Base-by-base conservation (phyloP, 306 rosid species). In the Dicorynia guianensis region DNA sequence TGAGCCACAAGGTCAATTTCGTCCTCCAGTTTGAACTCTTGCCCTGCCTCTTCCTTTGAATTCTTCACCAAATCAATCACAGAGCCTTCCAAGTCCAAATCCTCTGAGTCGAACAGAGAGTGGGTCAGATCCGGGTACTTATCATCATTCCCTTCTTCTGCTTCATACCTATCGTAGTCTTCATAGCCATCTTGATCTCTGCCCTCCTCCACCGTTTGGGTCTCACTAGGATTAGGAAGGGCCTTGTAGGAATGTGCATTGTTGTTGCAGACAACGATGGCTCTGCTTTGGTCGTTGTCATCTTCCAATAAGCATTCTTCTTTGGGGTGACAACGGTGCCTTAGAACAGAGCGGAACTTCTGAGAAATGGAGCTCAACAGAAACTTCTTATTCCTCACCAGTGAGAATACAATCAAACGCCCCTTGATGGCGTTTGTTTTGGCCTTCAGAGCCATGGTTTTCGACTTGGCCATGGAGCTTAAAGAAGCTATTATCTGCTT, bases 1-100 rank as follows among this genome's bases (percentile, higher is more conserved):
- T 89, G 91, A 9, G 95, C 97, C 66, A 87, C 89, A 5, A 72
- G 75, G 56, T 91, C 95, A 7, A 89, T 91, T 76, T 91, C 97
- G 1, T 89, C 93, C 78, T 91, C 97, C 83, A 87, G 76, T 56
- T 52, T 84, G 87, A 91, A 91, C 15, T 84, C 88, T 76, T 85
- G 78, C 67, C 91, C 95, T 61, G 76, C 87, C 71, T 81, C 88
- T 62, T 74, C 88, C 74, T 79, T 87, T 0, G 91, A 82, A 67
- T 78, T 82, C 82, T 82, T 87, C 75, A 89, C 89, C 83, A 89
- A 69, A 11, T 87, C 97, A 55, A 89, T 83, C 79, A 91, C 86
- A 6, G 94, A 91, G 6, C 89, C 88, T 9, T 81, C 87, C 19
- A 80, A 69, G 3, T 84, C 83, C 53, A 60, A 50, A 17, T 66